phyloP scores from a whole-genome alignment of 2,329 filamentous ascomycete genomes.

The Exophiala sp. region DNA sequence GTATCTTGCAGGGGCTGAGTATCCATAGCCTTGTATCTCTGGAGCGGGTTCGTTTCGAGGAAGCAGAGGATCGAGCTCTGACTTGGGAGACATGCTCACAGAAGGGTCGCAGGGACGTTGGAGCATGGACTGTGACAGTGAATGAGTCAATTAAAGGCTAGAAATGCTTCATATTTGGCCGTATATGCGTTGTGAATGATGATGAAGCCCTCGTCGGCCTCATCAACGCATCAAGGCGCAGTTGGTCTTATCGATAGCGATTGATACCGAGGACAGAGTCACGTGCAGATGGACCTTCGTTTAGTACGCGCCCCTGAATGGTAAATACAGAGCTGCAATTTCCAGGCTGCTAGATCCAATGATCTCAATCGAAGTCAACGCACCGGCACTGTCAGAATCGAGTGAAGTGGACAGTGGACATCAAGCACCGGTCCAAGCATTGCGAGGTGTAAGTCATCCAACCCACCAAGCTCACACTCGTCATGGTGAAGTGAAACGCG shows the following conservation, averaged over 20 bases:
- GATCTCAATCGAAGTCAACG: neutral
- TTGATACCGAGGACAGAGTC: too few species aligned
- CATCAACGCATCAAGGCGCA: neutral
- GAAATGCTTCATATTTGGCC: too few species aligned
- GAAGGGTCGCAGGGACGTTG: neutral
- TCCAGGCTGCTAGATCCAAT: neutral
- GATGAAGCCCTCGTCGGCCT: neutral
- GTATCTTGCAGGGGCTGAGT: slow-evolving; percentile 8
- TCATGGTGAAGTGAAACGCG: slow-evolving; percentile 20
- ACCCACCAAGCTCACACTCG: neutral
- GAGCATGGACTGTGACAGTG: too few species aligned
- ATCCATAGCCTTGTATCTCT: slow-evolving; percentile 27
- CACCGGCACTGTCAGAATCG: neutral
- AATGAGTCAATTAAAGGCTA: too few species aligned
- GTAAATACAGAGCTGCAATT: neutral
- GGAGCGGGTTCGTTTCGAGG: slow-evolving; percentile 27
- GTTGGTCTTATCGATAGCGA: neutral
- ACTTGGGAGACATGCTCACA: slow-evolving; percentile 9
- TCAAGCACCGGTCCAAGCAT: neutral
- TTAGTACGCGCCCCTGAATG: neutral
- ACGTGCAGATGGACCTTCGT: too few species aligned
- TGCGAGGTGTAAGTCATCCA: slow-evolving; percentile 13
- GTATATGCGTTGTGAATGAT: too few species aligned
- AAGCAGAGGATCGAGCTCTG: slow-evolving; percentile 29
- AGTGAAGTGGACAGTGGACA: slow-evolving; percentile 8